Conservation (phyloP, 345 rosid genomes). For the Lepidium didymum region DNA sequence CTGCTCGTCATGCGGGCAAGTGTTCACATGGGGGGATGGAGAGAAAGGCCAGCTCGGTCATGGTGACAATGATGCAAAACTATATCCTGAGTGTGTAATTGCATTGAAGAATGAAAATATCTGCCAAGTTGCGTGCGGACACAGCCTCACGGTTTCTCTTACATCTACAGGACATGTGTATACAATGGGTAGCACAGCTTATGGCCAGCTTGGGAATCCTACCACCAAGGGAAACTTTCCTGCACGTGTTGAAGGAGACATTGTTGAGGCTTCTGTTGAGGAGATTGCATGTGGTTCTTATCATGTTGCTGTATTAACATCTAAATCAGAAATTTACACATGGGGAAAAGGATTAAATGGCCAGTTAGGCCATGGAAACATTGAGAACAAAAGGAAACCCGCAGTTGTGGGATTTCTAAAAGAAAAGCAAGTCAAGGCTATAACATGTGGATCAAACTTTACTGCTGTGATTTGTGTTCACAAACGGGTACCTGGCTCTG, state of each 20-base stretch:
- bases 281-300: slow-evolving; percentile 76
- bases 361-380: slow-evolving; percentile 80
- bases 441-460: slow-evolving; percentile 71
- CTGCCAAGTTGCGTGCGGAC: slow-evolving; percentile 66
- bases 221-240: slow-evolving; percentile 48
- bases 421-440: slow-evolving; percentile 68
- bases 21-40: slow-evolving; percentile 93
- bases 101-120: slow-evolving; percentile 38
- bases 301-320: slow-evolving; percentile 72
- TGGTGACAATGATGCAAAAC: slow-evolving; percentile 57
- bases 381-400: slow-evolving; percentile 49
- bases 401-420: slow-evolving; percentile 48
- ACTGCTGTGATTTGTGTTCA: slow-evolving; percentile 73
- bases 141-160: slow-evolving; percentile 61
- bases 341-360: slow-evolving; percentile 88
- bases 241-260: slow-evolving; percentile 48
- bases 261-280: slow-evolving; percentile 45
- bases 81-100: slow-evolving; percentile 49
- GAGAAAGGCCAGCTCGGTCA: slow-evolving; percentile 71
- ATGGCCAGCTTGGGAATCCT: slow-evolving; percentile 77
- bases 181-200: slow-evolving; percentile 68
- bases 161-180: slow-evolving; percentile 62
- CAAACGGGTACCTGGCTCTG: slow-evolving; percentile 57
- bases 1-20: slow-evolving; percentile 38
- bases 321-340: slow-evolving; percentile 61